Conservation (phyloP, 2,329 filamentous ascomycete species). For the Colletotrichum scovillei region DNA sequence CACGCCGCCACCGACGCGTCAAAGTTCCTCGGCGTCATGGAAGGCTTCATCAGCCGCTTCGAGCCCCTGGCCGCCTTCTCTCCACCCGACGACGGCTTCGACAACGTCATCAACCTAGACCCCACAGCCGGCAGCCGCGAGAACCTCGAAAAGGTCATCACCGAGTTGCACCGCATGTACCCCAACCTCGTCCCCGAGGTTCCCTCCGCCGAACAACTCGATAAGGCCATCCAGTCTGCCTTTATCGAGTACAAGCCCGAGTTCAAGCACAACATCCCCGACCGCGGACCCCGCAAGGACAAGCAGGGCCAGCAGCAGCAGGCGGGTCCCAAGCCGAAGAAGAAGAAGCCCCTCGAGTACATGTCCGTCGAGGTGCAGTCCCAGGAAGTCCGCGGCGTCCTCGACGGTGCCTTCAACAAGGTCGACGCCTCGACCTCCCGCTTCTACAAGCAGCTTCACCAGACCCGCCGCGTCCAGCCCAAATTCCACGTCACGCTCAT, state of each 20-base stretch:
- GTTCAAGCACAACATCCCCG: conserved; percentile 79
- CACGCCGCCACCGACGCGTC: conserved; percentile 79
- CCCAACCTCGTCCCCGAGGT: conserved; percentile 79
- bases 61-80: conserved; percentile 76
- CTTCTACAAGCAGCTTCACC: conserved; percentile 82
- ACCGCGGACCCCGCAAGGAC: conserved; percentile 58
- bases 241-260: conserved; percentile 82
- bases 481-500: conserved; percentile 95
- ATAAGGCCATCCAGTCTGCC: conserved; percentile 81
- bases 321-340: conserved; percentile 46
- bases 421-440: conserved; percentile 58
- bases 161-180: conserved; percentile 78
- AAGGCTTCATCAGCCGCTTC: conserved; percentile 89
- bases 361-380: conserved; percentile 62
- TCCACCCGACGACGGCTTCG: conserved; percentile 84
- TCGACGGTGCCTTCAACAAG: conserved; percentile 76
- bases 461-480: conserved; percentile 80
- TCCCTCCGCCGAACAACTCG: conserved; percentile 79
- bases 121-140: conserved; percentile 80
- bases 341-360: conserved; percentile 66
- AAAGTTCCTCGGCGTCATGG: conserved; percentile 92
- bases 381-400: conserved; percentile 59
- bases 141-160: conserved; percentile 86
- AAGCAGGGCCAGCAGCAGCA: neutral
- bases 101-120: conserved; percentile 86